A percentile compares a stretch with the other conserved stretches of the same genome.
phyloP scores from a whole-genome alignment of 2,329 filamentous ascomycete genomes.

The Sporothrix brunneoviolacea region DNA sequence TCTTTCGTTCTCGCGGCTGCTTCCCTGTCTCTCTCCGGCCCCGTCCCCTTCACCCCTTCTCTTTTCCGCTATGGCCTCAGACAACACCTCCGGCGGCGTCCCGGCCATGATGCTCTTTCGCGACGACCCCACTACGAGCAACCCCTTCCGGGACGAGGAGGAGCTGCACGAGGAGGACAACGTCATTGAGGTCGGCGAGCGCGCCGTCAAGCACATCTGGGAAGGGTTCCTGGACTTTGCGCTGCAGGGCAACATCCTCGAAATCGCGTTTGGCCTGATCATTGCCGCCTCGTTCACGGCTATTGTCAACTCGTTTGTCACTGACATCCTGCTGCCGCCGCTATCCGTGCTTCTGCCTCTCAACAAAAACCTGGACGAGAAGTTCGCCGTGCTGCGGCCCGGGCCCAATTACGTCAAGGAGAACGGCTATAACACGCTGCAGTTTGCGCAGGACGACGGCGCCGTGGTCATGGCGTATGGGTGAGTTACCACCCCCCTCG shows the following conservation, averaged over 20 bases:
- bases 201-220: slow-evolving; percentile 46
- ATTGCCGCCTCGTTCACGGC: slow-evolving; percentile 65
- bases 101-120: slow-evolving; percentile 15
- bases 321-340: slow-evolving; percentile 62
- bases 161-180: slow-evolving; percentile 29
- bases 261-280: slow-evolving; percentile 69
- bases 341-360: slow-evolving; percentile 63
- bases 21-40: background rate
- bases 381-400: slow-evolving; percentile 58
- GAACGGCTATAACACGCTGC: slow-evolving; percentile 61
- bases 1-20: too few species aligned
- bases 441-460: slow-evolving; percentile 62
- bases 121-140: slow-evolving; percentile 25
- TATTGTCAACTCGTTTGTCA: slow-evolving; percentile 65
- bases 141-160: slow-evolving; percentile 30
- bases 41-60: background rate
- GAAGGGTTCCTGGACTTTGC: slow-evolving; percentile 66
- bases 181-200: slow-evolving; percentile 36
- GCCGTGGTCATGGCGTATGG: slow-evolving; percentile 68
- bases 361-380: slow-evolving; percentile 65
- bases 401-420: slow-evolving; percentile 48
- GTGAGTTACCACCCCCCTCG: slow-evolving; percentile 29
- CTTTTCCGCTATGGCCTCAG: slow-evolving; percentile 9
- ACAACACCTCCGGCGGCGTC: background rate
- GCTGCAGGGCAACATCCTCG: slow-evolving; percentile 66